Evolutionary conservation across 2,329 filamentous ascomycete genomes (phyloP), one percentile per base, ranked within the genome.

Genomic region (Cladosporium sphaerospermum): DNA sequence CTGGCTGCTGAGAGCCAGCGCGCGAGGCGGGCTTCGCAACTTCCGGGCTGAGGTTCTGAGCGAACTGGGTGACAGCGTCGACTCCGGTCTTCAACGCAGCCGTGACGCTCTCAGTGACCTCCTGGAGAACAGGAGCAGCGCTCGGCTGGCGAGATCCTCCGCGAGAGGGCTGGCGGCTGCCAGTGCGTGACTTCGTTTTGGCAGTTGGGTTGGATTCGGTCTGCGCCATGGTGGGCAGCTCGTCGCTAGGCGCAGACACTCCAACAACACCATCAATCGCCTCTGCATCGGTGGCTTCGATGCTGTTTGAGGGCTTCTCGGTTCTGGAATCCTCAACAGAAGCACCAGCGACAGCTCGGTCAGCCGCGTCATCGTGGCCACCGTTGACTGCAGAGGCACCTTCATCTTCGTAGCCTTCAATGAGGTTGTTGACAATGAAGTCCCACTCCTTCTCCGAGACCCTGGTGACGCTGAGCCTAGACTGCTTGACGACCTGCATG

Each of bases 401-500:
- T 1, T 62, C 61, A 3, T 60, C 59, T 14, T 61, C 61, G 31
- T 58, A 59, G 13, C 53, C 59, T 31, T 62, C 61, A 34, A 65
- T 60, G 16, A 68, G 54, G 37, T 62, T 56, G 39, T 71, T 66
- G 43, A 81, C 73, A 52, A 90, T 73, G 58, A 80, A 80, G 33
- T 79, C 70, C 83, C 86, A 91, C 68, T 91, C 86, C 0, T 70
- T 71, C 10, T 69, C 70, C 45, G 75, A 78, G 7, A 91, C 86
- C 57, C 77, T 82, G 62, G 80, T 84, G 23, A 97, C 91, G 66
- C 90, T 96, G 50, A 96, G 71, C 37, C 92, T 79, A n/a, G 82
- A 79, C 71, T 90, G 83, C 64, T 84, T 92, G 56, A 96, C 75
- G 71, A 93, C 79, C 71, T 96, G 88, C 82, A 97, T 89, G 46